Base-by-base conservation (phyloP, 2,329 filamentous ascomycete genomes). In the Pseudogymnoascus pannorum region DNA sequence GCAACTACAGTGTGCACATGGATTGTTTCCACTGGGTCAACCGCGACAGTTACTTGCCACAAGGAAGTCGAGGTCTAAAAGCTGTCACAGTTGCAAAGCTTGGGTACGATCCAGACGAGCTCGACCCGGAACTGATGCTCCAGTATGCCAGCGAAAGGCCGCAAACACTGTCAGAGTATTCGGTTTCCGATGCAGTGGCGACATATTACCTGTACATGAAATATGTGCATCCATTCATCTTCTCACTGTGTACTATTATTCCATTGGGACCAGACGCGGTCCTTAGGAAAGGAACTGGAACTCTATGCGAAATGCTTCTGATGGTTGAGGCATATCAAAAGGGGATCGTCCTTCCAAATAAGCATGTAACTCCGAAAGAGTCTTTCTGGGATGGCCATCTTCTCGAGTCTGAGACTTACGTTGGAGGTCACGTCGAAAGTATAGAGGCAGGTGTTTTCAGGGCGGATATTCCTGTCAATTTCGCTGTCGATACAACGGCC, bases 161-260 rank as follows among this genome's bases (percentile, higher is more conserved):
- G 0, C 94, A 99, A 72, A 96, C 91, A 0, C 79, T 99, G 59
- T 93, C 94, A 7, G 94, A 99, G 71, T 99, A 99, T 76, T 99
- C 95, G 0, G 94, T 99, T 48, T 99, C 95, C 70, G 95, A 99
- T 80, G 95, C 95, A 8, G 94, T 99, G 58, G 94, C 94, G 20
- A 99, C 94, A 0, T 99, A 99, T 73, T 99, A 99, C 72, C 79
- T 99, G 64, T 99, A 99, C 81, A 99, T 99, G 95, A 99, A 99
- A 87, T 99, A 99, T 74, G 91, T 99, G n/a, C 94, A 99, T 73
- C 94, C 94, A 3, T 99, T 99, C 78, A 94, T 99, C 73, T 99
- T 99, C 81, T 97, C 95, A 1, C 79, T 99, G 0, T 99, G 94
- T 76, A 99, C 92, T 1, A 97, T 99, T 76, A 81, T 99, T 72